Evolutionary conservation across 2,329 filamentous ascomycete genomes (phyloP).

Genomic region (Pezicula rhizophila): DNA sequence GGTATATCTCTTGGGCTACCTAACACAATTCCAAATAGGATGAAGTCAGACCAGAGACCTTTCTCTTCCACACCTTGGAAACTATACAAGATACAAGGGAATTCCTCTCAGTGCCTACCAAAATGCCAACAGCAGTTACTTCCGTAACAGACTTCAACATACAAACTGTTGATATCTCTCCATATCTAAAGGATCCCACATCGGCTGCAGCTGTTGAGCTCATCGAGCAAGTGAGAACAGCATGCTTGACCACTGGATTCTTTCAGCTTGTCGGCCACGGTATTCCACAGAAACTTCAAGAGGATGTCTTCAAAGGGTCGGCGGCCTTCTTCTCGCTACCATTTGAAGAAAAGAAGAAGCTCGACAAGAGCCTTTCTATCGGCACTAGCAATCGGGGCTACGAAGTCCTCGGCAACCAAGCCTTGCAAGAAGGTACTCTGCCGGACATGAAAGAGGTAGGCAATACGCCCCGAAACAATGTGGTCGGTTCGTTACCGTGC

Average conservation of each 20-base stretch:
- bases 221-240: constrained; percentile 32
- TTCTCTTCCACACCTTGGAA: too few relatives aligned
- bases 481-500: not conserved
- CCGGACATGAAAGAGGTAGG: constrained; percentile 40
- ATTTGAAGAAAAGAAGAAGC: constrained; percentile 36
- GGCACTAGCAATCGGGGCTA: constrained; percentile 40
- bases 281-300: constrained; percentile 33
- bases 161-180: constrained; percentile 18
- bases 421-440: constrained; percentile 35
- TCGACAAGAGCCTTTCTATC: constrained; percentile 31
- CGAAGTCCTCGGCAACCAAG: constrained; percentile 40
- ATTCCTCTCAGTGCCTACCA: not conserved
- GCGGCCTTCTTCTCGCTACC: constrained; percentile 43
- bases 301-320: constrained; percentile 32
- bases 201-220: constrained; percentile 15
- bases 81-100: too few relatives aligned
- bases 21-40: too few relatives aligned
- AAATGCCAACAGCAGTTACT: not conserved
- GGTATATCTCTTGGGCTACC: too few relatives aligned
- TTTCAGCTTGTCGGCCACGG: constrained; percentile 45
- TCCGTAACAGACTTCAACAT: constrained; percentile 1
- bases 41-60: too few relatives aligned
- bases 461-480: not conserved
- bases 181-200: constrained; percentile 12
- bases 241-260: constrained; percentile 43